Conservation (phyloP, 495 filamentous ascomycete species). For the Rhizodiscina lignyota region DNA sequence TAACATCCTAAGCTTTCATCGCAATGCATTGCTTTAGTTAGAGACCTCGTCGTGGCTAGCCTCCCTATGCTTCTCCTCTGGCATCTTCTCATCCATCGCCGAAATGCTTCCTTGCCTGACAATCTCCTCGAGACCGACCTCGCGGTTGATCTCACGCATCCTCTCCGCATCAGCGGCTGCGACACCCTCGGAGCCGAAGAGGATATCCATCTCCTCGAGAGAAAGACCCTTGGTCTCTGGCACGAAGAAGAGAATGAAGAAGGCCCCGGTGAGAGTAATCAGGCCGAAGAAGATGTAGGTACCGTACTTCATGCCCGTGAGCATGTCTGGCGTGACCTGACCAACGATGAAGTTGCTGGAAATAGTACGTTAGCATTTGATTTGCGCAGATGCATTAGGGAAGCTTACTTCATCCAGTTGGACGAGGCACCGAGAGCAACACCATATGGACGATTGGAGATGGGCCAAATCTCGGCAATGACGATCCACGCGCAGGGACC, state of each 20-base stretch:
- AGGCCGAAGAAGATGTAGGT: constrained; percentile 69
- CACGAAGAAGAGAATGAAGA: constrained; percentile 31
- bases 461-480: constrained; percentile 61
- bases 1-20: no score
- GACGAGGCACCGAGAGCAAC: constrained; percentile 49
- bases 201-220: constrained; percentile 44
- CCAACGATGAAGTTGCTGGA: constrained; percentile 56
- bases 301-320: constrained; percentile 51
- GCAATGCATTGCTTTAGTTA: no score
- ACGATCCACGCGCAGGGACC: constrained; percentile 48
- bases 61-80: not conserved
- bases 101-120: constrained; percentile 1
- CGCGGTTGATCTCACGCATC: constrained; percentile 55
- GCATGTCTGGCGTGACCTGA: constrained; percentile 62
- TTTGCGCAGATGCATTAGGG: constrained; percentile 12
- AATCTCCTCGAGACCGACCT: constrained; percentile 41
- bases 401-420: constrained; percentile 21
- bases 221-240: constrained; percentile 34
- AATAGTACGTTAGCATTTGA: no score
- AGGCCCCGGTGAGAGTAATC: constrained; percentile 47
- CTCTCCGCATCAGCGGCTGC: constrained; percentile 55
- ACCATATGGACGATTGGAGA: constrained; percentile 56
- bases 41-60: no score
- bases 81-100: not conserved
- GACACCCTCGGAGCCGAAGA: constrained; percentile 57